Base-by-base conservation (phyloP, 2,329 filamentous ascomycete genomes). In the Pseudogymnoascus sp. region DNA sequence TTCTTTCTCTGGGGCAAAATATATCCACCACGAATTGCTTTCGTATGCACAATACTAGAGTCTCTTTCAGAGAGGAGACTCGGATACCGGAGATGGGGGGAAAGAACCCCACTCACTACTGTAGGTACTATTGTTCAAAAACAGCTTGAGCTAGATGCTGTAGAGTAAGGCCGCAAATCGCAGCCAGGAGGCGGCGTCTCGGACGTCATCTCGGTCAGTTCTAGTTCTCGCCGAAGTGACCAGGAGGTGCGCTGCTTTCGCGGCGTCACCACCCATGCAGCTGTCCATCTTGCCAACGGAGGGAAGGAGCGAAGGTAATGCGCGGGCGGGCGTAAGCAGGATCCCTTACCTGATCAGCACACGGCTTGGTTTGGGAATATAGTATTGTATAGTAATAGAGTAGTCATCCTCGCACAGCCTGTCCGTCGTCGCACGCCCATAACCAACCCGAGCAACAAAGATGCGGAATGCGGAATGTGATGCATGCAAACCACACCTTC, bases 361-460 rank as follows among this genome's bases (percentile, higher is more conserved):
- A 28, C 44, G 23, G 44, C 6, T 28, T 50, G 23, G 44, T 50
- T 50, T 50, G 8, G 44, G 44, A 28, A 50, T 50, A 53, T 14
- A 28, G 23, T 44, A 7, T 3, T 1, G 38, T 31, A 31, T 23
- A 44, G 16, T 28, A 28, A 50, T 23, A 25, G 42, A 5, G 44
- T 50, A 50, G 44, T 50, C 44, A 50, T 50, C 44, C 12, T 50
- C 44, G 44, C 44, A 50, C 44, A 50, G 44, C 42, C 42, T 21
- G 21, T 40, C 38, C 40, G 10, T 33, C 10, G 40, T 44, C 16
- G 18, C 40, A 44, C 18, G 16, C 40, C 31, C 31, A 33, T 33
- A 33, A 33, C 31, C 31, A 33, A 33, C 31, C 31, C 31, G 31
- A 33, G 31, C 31, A 33, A 33, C 31, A 33, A 33, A 33, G 16